phyloP scores from a whole-genome alignment of 2,329 filamentous ascomycete genomes.

The Dothistroma pini region DNA sequence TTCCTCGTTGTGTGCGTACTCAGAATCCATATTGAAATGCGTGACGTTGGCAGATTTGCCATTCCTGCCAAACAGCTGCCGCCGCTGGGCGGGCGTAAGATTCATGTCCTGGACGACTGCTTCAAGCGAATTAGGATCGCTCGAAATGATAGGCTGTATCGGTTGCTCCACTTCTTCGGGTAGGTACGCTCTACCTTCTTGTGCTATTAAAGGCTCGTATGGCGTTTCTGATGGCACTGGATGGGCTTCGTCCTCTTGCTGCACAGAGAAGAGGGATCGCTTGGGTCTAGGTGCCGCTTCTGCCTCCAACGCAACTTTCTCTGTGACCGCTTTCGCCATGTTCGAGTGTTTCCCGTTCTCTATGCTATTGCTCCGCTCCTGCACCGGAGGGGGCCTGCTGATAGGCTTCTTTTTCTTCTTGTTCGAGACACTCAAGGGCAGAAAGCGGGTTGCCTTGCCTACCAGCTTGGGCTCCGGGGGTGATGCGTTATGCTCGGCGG shows the following conservation, averaged over 20 bases:
- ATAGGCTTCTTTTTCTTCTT: constrained; percentile 66
- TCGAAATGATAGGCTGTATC: constrained; percentile 13
- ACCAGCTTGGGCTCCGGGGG: constrained; percentile 63
- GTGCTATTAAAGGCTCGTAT: constrained; percentile 39
- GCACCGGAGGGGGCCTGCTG: constrained; percentile 10
- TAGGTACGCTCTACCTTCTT: constrained; percentile 6
- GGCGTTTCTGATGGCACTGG: constrained; percentile 1
- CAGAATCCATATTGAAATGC: constrained; percentile 83
- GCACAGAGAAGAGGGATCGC: constrained; percentile 66
- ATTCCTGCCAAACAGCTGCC: constrained; percentile 78
- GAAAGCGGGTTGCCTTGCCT: constrained; percentile 82
- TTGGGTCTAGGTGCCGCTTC: constrained; percentile 52
- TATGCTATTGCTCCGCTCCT: constrained; percentile 4
- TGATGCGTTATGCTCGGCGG: constrained; percentile 29
- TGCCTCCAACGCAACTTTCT: constrained; percentile 5
- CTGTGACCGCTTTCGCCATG: neutral
- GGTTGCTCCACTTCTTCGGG: constrained; percentile 9
- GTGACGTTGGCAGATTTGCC: constrained; percentile 56
- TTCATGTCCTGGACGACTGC: constrained; percentile 73
- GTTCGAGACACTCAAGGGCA: constrained; percentile 77
- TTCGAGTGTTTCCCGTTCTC: constrained; percentile 7
- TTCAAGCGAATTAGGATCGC: constrained; percentile 55
- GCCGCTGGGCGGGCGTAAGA: constrained; percentile 69
- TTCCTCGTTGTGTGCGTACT: constrained; percentile 82
- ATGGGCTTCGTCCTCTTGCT: constrained; percentile 33